Base-by-base conservation (phyloP, 768 basidiomycete genomes). In the Trametes cubensis region DNA sequence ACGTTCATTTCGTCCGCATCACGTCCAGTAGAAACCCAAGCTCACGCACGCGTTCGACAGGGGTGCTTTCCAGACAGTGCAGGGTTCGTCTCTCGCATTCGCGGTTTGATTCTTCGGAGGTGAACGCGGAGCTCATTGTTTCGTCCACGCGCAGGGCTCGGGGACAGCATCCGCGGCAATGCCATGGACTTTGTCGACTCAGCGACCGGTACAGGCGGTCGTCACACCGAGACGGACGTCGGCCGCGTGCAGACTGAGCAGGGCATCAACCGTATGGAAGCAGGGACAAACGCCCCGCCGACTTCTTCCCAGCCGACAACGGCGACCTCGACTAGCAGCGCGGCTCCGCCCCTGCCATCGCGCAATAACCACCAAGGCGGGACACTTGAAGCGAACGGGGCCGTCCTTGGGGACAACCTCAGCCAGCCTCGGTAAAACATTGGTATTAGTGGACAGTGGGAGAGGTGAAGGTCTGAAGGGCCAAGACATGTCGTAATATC, bases 171-270 rank as follows among this genome's bases (percentile, higher is more conserved):
- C 49, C 65, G 67, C 55, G 65, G 65, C 4, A 64, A 64, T 48
- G 60, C 63, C 14, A 62, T 68, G 62, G 67, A 68, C 57, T 68
- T 68, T 21, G 63, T 63, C 50, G 67, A 68, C 58, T 42, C 64
- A 38, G 63, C 65, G 11, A 64, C 65, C 13, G 67, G 67, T 34
- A 66, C 67, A 7, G 60, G 55, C 6, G 60, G 59, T n/a, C 55
- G 58, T 26, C 66, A 67, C 51, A 28, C 63, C 14, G 67, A 66
- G 62, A 62, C 63, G 0, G 67, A 68, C 42, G 44, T 60, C 30
- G 67, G 67, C 20, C 56, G 51, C 17, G 45, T 23, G 42, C 44
- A 66, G 58, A 64, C 62, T 15, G 60, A 62, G 44, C 45, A 63
- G 34, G 67, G 67, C 44, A 47, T 68, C 17, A 40, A 56, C 28